phyloP scores from a whole-genome alignment of 2,329 filamentous ascomycete species.

The Trichoderma atrobrunneum region DNA sequence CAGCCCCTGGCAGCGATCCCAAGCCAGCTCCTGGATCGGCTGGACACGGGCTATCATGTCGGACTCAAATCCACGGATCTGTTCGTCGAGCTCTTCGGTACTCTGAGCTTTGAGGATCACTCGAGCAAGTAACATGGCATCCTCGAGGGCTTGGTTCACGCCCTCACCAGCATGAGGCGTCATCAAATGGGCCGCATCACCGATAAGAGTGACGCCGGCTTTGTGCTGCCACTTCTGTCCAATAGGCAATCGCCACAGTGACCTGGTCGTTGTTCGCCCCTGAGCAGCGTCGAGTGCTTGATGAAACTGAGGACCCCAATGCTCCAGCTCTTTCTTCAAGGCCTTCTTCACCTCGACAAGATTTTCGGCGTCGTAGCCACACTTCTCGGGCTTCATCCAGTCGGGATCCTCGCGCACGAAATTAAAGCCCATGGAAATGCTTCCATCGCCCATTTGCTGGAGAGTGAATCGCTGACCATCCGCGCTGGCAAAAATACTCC shows the following conservation, averaged over 20 bases:
- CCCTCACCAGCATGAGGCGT: slow-evolving; percentile 29
- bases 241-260: slow-evolving; percentile 53
- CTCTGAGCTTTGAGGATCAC: slow-evolving; percentile 37
- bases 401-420: slow-evolving; percentile 39
- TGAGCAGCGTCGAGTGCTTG: slow-evolving; percentile 41
- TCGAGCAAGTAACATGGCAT: slow-evolving; percentile 49
- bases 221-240: slow-evolving; percentile 34
- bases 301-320: slow-evolving; percentile 43
- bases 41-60: slow-evolving; percentile 39
- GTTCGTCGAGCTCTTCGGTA: slow-evolving; percentile 32
- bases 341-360: slow-evolving; percentile 38
- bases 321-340: slow-evolving; percentile 37
- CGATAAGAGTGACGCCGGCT: slow-evolving; percentile 14
- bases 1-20: slow-evolving; percentile 46
- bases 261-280: slow-evolving; percentile 39
- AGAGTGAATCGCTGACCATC: slow-evolving; percentile 41
- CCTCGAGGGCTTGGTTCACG: slow-evolving; percentile 39
- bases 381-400: slow-evolving; percentile 38
- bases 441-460: slow-evolving; percentile 47
- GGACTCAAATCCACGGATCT: slow-evolving; percentile 36
- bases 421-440: slow-evolving; percentile 40
- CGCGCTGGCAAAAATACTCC: slow-evolving; percentile 44
- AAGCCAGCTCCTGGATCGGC: slow-evolving; percentile 40
- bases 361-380: slow-evolving; percentile 43
- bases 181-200: slow-evolving; percentile 17